These are phyloP conservation scores for Vicia sativa DNA, from an alignment of 306 rosid genomes.

Conservation along the genomic window DNA sequence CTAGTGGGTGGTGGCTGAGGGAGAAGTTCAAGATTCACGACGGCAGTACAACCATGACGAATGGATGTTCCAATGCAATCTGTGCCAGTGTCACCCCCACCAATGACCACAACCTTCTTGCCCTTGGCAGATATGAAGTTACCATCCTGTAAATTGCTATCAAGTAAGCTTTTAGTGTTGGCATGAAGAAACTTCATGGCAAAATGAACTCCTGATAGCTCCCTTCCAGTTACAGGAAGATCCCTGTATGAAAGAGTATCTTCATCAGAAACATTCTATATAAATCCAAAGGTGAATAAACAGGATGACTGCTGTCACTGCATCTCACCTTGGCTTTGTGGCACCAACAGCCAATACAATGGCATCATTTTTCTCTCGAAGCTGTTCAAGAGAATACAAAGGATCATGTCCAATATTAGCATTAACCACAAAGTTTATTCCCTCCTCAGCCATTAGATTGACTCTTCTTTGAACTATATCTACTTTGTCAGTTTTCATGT, in stretches of 20 bases:
- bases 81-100: slow-evolving; percentile 99
- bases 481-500: slow-evolving; percentile 83
- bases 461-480: slow-evolving; percentile 91
- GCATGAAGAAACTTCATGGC: slow-evolving; percentile 98
- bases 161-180: slow-evolving; percentile 97
- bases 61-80: slow-evolving; percentile 98
- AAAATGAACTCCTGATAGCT: slow-evolving; percentile 86
- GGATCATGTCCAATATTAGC: slow-evolving; percentile 87
- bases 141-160: slow-evolving; percentile 80
- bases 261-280: slow-evolving; percentile 15
- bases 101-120: slow-evolving; percentile 90
- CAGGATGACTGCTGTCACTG: slow-evolving; percentile 1
- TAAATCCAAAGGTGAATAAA: not conserved
- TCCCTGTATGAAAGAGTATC: slow-evolving; percentile 59
- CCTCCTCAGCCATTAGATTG: slow-evolving; percentile 88
- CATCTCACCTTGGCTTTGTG: slow-evolving; percentile 87
- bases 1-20: slow-evolving; percentile 82
- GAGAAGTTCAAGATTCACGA: slow-evolving; percentile 73
- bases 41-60: slow-evolving; percentile 81
- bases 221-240: slow-evolving; percentile 95
- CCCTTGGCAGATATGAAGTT: slow-evolving; percentile 94
- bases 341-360: slow-evolving; percentile 88
- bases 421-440: slow-evolving; percentile 77
- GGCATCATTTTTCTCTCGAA: slow-evolving; percentile 81
- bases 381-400: slow-evolving; percentile 64